These are phyloP conservation scores for Lipomyces chichibuensis DNA, from an alignment of 805 yeast species.

Conservation along the genomic window DNA sequence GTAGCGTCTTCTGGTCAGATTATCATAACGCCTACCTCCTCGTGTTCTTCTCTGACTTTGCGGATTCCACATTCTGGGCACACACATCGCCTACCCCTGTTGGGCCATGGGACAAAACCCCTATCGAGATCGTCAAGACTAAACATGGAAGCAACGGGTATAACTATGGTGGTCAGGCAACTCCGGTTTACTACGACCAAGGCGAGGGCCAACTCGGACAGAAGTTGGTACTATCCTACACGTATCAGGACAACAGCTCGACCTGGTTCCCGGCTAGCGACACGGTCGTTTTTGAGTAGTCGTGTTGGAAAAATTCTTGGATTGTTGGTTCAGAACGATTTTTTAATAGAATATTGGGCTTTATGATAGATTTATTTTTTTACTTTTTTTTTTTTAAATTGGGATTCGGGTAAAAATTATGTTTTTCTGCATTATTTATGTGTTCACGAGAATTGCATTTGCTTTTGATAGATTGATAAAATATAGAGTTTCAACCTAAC, in stretches of 20 bases:
- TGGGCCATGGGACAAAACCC: conserved; percentile 28
- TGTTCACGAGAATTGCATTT: background rate
- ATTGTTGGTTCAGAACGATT: background rate
- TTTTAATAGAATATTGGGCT: background rate
- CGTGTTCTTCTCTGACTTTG: conserved; percentile 28
- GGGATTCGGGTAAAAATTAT: background rate
- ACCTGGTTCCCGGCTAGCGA: conserved; percentile 29
- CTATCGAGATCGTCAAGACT: conserved; percentile 16
- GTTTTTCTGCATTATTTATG: background rate
- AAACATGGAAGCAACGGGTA: conserved; percentile 23
- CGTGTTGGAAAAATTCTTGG: background rate
- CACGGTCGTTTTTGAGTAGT: conserved; percentile 24
- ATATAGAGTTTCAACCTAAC: background rate
- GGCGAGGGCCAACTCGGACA: conserved; percentile 11
- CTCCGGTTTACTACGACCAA: conserved; percentile 8
- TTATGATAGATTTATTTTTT: background rate
- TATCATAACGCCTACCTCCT: conserved; percentile 31
- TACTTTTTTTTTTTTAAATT: background rate
- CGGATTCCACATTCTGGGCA: conserved; percentile 24
- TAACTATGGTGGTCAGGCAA: conserved; percentile 34
- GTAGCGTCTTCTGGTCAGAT: conserved; percentile 28
- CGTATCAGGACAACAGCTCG: conserved; percentile 23
- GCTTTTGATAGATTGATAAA: background rate
- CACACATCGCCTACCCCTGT: conserved; percentile 23
- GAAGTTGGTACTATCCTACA: conserved; percentile 24